Percentiles rank a stretch among this genome's conserved stretches.
These are phyloP conservation scores for Apiotrichum sp. DNA, from an alignment of 1,284 basidiomycete genomes.

Conservation along the genomic window DNA sequence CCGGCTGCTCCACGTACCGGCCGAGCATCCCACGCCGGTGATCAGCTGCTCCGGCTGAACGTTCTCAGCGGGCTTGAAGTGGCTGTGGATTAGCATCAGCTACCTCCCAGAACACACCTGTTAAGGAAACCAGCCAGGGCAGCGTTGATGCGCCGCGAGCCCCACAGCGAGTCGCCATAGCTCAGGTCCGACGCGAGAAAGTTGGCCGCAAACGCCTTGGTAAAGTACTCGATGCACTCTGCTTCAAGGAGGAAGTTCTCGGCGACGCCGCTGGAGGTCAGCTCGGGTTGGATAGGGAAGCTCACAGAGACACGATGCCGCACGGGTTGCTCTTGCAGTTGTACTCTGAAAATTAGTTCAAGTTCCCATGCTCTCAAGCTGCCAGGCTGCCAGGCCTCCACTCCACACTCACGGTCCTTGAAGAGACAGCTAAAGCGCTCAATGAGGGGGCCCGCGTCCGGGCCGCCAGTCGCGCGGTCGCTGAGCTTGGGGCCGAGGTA, in stretches of 20 bases:
- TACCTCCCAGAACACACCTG: constrained; percentile 17
- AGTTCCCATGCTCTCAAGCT: too few species aligned
- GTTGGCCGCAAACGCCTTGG: constrained; percentile 32
- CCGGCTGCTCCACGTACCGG: constrained; percentile 15
- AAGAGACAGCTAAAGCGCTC: constrained; percentile 44
- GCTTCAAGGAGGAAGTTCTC: constrained; percentile 47
- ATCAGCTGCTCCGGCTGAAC: constrained; percentile 40
- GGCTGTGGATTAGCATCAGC: constrained; percentile 13
- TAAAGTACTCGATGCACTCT: constrained; percentile 41
- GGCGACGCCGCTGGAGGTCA: constrained; percentile 42
- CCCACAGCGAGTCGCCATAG: constrained; percentile 45
- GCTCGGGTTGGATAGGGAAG: not conserved
- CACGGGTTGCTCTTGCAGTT: constrained; percentile 39
- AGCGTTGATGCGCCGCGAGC: constrained; percentile 36
- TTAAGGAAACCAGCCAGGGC: constrained; percentile 39
- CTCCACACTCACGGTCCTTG: constrained; percentile 36
- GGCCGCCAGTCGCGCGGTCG: constrained; percentile 40
- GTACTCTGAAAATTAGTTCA: constrained; percentile 26
- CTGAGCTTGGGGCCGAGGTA: constrained; percentile 40
- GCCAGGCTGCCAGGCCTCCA: not conserved
- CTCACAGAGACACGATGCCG: constrained; percentile 45
- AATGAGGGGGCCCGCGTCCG: constrained; percentile 43
- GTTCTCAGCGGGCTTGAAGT: constrained; percentile 29
- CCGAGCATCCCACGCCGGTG: constrained; percentile 40
- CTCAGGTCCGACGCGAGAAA: constrained; percentile 33